Percentiles rank a stretch among this genome's conserved stretches.
Evolutionary conservation across 148 eudicot genomes (phyloP).

Genomic region (Silene uniflora): DNA sequence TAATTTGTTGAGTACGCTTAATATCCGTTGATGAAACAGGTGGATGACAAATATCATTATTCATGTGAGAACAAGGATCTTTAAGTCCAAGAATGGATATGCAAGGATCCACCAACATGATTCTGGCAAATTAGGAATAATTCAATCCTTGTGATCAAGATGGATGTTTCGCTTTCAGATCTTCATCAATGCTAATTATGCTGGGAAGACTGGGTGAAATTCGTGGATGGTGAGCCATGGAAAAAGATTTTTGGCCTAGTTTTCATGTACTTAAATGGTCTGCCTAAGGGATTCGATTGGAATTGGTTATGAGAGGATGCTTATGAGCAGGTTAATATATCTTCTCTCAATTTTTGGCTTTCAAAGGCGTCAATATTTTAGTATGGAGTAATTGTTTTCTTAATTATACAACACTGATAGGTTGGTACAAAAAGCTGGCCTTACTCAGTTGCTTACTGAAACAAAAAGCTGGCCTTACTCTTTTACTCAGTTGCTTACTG

Average conservation of each 20-base stretch:
- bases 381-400: too few relatives aligned
- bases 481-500: too few relatives aligned
- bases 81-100: too few relatives aligned
- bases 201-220: slow-evolving; percentile 50
- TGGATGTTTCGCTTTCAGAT: too few relatives aligned
- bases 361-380: neutral
- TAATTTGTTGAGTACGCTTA: too few relatives aligned
- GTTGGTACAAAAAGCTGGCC: slow-evolving; percentile 32
- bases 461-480: too few relatives aligned
- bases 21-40: slow-evolving; percentile 41
- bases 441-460: too few relatives aligned
- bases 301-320: slow-evolving; percentile 73
- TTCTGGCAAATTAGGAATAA: too few relatives aligned
- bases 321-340: slow-evolving; percentile 53
- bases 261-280: slow-evolving; percentile 62
- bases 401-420: neutral
- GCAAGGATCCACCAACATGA: too few relatives aligned
- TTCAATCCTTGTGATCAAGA: too few relatives aligned
- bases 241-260: slow-evolving; percentile 83
- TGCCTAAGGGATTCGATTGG: too few relatives aligned
- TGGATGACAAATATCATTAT: slow-evolving; percentile 84
- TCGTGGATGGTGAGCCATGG: slow-evolving; percentile 65
- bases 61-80: slow-evolving; percentile 70
- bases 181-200: slow-evolving; percentile 70
- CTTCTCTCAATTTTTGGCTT: too few relatives aligned